phyloP scores from a whole-genome alignment of 352 stramenopile genomes.

The Thraustochytrium striatum region DNA sequence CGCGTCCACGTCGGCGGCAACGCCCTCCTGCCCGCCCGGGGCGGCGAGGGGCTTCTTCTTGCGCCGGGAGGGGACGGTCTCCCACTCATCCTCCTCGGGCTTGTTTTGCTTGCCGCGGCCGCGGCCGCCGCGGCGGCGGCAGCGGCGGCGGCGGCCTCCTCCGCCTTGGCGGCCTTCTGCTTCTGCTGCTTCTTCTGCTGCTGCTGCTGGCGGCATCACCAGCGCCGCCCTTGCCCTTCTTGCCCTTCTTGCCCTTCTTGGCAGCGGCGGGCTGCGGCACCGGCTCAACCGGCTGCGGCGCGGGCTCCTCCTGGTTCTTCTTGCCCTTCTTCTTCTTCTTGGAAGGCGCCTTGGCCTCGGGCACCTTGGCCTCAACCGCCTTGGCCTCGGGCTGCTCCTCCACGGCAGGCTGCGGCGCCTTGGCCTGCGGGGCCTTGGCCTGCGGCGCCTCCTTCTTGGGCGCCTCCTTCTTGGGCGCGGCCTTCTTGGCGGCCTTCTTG shows the following conservation, averaged over 20 bases:
- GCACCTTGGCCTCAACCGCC: background rate
- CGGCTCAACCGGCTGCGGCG: background rate
- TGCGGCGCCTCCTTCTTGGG: background rate
- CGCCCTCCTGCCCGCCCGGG: background rate
- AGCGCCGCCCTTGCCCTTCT: too few species aligned
- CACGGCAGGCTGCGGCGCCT: background rate
- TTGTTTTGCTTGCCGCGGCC: background rate
- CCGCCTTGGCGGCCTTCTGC: too few species aligned
- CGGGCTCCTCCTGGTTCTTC: background rate
- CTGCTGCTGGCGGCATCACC: too few species aligned
- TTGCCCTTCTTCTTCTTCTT: conserved; percentile 1
- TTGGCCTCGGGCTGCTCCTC: background rate
- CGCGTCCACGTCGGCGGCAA: background rate
- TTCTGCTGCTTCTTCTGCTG: too few species aligned
- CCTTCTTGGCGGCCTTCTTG: too few species aligned
- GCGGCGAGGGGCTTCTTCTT: conserved; percentile 27
- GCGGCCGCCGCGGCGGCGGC: background rate
- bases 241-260: background rate
- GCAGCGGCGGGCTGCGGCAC: background rate
- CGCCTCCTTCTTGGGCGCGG: too few species aligned
- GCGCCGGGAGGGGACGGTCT: background rate
- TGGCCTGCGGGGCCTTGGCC: background rate
- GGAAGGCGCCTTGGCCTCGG: background rate
- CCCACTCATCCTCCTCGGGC: background rate
- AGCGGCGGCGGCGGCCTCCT: background rate